Evolutionary conservation across 257 asterid species (phyloP), one percentile per base, ranked within the genome.

Genomic region (Ilex asprella): DNA sequence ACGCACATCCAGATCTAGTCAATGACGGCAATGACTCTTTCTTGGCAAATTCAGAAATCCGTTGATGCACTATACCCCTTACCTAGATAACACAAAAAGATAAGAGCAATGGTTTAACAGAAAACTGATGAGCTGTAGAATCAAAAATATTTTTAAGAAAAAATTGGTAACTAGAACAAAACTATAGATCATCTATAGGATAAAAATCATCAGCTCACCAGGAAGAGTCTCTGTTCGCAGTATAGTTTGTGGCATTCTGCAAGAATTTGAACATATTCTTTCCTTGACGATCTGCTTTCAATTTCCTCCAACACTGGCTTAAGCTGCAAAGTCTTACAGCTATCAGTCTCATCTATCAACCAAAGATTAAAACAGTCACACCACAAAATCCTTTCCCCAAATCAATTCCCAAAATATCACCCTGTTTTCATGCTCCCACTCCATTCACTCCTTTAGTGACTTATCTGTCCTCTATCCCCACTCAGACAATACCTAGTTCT

Each of bases 1-100:
- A 93, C 67, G 99, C 95, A 84, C 95, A 93, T 59, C 99, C 97
- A 74, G 96, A 93, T 87, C 99, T 82, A 68, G 89, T 87, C 84
- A 89, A 78, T 61, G 97, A 89, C 4, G 96, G 84, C 77, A 93
- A 70, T 58, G 84, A 86, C 78, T 93, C 97, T 73, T 80, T 93
- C 87, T 86, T 89, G 59, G 97, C 59, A 76, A 81, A 87, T 63
- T 89, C 99, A 54, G 95, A 85, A 66, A 93, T 85, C 65, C 97
- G 79, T 60, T 93, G 99, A 63, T 85, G 96, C 60, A 84, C 97
- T 65, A 87, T 85, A 77, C 82, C 85, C 76, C 79, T 83, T 73
- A 93, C 94, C 99, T 93, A 70, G 35, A 64, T 67, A 39, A 62
- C 35, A 64, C 49, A 54, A 66, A 74, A 61, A 63, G 65, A 64